These are phyloP conservation scores for Rhynchosporium agropyri DNA, from an alignment of 2,329 filamentous ascomycete species.

Conservation along the genomic window DNA sequence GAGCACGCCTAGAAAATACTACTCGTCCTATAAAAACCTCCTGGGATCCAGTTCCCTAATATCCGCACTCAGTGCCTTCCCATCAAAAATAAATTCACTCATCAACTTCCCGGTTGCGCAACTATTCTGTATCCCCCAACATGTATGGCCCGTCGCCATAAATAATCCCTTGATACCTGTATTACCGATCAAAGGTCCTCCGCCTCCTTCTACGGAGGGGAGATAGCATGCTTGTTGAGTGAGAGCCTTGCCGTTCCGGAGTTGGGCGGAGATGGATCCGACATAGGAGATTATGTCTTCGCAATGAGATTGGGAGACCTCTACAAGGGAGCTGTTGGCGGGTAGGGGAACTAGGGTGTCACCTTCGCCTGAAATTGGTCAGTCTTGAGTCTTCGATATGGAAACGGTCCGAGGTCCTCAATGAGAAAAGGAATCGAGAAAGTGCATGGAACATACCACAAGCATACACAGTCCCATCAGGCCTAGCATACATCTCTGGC, in stretches of 20 bases:
- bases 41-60: constrained; percentile 69
- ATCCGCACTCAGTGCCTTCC: constrained; percentile 67
- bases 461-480: constrained; percentile 87
- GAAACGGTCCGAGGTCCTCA: neutral
- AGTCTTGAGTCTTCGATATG: neutral
- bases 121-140: constrained; percentile 97
- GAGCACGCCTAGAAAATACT: neutral
- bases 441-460: constrained; percentile 62
- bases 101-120: constrained; percentile 83
- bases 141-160: constrained; percentile 89
- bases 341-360: constrained; percentile 78
- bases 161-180: constrained; percentile 74
- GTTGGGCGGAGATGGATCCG: constrained; percentile 61
- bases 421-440: neutral
- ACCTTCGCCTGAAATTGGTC: constrained; percentile 64
- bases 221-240: constrained; percentile 91
- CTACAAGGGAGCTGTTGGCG: constrained; percentile 71
- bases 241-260: constrained; percentile 70
- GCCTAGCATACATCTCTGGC: constrained; percentile 92
- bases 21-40: constrained; percentile 48
- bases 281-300: constrained; percentile 86
- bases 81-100: constrained; percentile 78
- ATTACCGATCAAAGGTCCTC: constrained; percentile 75
- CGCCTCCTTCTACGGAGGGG: constrained; percentile 56
- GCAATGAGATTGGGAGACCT: constrained; percentile 74